Evolutionary conservation across 345 rosid genomes (phyloP).

Genomic region (Cardamine resedifolia): DNA sequence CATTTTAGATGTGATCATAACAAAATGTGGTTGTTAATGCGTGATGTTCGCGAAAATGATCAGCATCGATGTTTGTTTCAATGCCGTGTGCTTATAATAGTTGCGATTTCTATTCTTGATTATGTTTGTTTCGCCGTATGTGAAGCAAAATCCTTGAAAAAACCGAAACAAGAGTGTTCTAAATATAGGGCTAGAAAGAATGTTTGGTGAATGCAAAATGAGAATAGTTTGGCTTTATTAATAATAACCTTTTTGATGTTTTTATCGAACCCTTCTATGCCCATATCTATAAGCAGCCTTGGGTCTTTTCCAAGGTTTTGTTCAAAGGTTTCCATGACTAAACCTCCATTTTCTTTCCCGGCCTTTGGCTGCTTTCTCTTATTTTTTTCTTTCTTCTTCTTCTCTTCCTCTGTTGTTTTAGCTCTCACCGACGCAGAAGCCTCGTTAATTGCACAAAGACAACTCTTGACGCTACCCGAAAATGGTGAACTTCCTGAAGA

Average conservation of each 20-base stretch:
- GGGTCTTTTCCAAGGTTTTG: slow-evolving; percentile 62
- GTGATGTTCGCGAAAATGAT: slow-evolving; percentile 17
- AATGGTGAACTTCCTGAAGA: slow-evolving; percentile 41
- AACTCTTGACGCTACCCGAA: slow-evolving; percentile 53
- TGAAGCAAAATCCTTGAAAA: slow-evolving; percentile 27
- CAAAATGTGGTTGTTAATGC: slow-evolving; percentile 21
- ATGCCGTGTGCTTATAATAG: slow-evolving; percentile 16
- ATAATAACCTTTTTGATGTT: slow-evolving; percentile 12
- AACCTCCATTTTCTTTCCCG: slow-evolving; percentile 29
- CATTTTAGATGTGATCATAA: background rate
- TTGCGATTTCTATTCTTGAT: slow-evolving; percentile 19
- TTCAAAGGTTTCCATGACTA: slow-evolving; percentile 40
- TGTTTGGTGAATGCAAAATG: slow-evolving; percentile 27
- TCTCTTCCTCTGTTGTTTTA: slow-evolving; percentile 32
- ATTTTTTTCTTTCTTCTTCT: slow-evolving; percentile 30
- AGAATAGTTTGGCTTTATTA: slow-evolving; percentile 31
- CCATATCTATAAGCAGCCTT: slow-evolving; percentile 65
- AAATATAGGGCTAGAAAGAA: slow-evolving; percentile 19
- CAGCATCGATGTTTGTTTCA: background rate
- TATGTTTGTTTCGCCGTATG: slow-evolving; percentile 9
- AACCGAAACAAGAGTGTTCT: slow-evolving; percentile 6
- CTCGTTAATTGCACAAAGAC: slow-evolving; percentile 58
- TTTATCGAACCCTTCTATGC: slow-evolving; percentile 30
- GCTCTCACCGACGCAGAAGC: slow-evolving; percentile 60
- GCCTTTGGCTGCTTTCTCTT: slow-evolving; percentile 61